Evolutionary conservation across 441 rosid species (phyloP), one percentile per base, ranked within the genome.

Genomic region (Kokia cookei): DNA sequence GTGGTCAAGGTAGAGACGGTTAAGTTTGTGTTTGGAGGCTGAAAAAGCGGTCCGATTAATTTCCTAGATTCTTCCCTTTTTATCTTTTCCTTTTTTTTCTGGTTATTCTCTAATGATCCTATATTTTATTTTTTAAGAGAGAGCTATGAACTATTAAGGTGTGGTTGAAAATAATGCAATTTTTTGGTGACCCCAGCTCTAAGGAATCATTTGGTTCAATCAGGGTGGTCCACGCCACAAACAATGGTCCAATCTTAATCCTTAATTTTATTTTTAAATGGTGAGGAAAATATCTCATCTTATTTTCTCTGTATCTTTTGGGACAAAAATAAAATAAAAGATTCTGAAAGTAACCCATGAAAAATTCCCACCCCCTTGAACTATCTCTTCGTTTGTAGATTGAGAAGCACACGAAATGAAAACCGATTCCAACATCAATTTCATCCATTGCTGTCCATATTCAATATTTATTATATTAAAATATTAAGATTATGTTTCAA

Each of bases 1-100:
- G 71, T 69, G 78, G 81, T 82, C 86, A 79, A 79, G 35, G 69
- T 4, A 40, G 4, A 75, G 42, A n/a, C 7, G 15, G 8, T 26
- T 26, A 55, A 55, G 29, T 22, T 55, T 24, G 32, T 26, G 7
- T 58, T 26, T 26, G 17, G n/a, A 58, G 14, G 37, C n/a, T 12
- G 17, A 13, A 26, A 58, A 58, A 26, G 12, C 63, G 17, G n/a
- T 32, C 45, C n/a, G 1, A 40, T 10, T 68, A 26, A 8, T 72
- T 72, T 58, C 75, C 1, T 13, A 27, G 55, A 45, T 45, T 72
- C 13, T 26, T 14, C 55, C 19, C 1, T 0, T 19, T 22, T 7
- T 55, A 8, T 19, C 3, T 55, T 55, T 3, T 55, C 0, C 7
- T 2, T 17, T 17, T 2, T 11, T 35, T 26, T 13, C 4, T 22